Conservation (phyloP, 2,329 filamentous ascomycete species). For the Elsinoe batatas region DNA sequence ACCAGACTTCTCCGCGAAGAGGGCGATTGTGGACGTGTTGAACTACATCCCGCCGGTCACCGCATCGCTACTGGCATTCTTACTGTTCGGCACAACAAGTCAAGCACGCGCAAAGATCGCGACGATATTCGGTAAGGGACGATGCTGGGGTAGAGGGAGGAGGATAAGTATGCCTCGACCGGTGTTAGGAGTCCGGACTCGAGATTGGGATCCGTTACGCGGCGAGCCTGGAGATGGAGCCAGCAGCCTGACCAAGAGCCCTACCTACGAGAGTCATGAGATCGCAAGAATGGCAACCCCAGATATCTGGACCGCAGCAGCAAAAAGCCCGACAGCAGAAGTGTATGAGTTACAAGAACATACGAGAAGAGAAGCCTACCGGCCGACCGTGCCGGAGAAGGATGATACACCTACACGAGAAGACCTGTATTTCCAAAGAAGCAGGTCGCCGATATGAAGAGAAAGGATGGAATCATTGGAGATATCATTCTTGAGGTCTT, state of each 20-base stretch:
- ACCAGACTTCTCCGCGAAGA: slow-evolving; percentile 15
- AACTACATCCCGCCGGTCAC: slow-evolving; percentile 17
- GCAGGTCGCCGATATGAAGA: background rate
- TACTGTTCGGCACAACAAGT: slow-evolving; percentile 18
- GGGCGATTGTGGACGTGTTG: slow-evolving; percentile 14
- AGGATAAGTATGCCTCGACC: background rate
- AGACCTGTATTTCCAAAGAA: background rate
- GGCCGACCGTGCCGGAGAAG: background rate
- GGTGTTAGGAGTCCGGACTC: background rate
- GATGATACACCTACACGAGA: background rate
- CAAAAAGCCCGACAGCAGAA: background rate
- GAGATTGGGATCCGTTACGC: background rate
- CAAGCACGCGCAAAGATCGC: slow-evolving; percentile 15
- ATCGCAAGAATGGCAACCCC: background rate
- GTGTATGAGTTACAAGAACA: background rate
- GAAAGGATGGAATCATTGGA: background rate
- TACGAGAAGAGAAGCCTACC: background rate
- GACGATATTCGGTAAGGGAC: background rate
- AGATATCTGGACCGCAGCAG: background rate
- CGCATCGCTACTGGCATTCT: slow-evolving; percentile 15
- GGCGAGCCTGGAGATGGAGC: background rate
- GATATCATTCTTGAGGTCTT: background rate
- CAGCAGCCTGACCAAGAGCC: slow-evolving; percentile 1
- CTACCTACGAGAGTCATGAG: background rate
- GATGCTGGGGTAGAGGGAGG: background rate